Conservation (phyloP, 495 filamentous ascomycete species). For the Viridothelium virens region DNA sequence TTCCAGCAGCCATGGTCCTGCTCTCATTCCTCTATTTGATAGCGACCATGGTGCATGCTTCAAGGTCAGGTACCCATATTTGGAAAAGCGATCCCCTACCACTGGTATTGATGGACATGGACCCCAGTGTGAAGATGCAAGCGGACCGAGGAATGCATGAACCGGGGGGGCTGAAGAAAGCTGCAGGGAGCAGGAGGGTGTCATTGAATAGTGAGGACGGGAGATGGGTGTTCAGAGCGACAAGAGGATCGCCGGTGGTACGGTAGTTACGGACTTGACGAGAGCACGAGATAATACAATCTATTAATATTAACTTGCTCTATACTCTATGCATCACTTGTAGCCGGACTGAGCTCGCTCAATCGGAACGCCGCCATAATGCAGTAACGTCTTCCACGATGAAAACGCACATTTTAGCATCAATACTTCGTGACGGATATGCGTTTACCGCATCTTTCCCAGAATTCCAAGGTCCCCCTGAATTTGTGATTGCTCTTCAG, state of each 20-base stretch:
- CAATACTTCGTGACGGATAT: no score
- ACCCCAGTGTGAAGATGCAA: conserved; percentile 5
- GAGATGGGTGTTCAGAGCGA: conserved; percentile 1
- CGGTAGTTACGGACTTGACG: background rate
- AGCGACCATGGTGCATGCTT: background rate
- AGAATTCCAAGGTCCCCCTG: no score
- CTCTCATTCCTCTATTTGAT: background rate
- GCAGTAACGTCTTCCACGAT: no score
- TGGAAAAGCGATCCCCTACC: conserved; percentile 6
- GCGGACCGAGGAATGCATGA: background rate
- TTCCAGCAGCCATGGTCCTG: background rate
- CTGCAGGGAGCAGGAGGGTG: background rate
- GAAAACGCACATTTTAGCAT: no score
- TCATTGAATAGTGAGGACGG: conserved; percentile 4
- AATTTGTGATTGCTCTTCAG: no score
- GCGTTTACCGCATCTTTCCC: no score
- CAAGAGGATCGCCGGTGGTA: background rate
- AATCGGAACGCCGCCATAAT: no score
- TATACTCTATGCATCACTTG: no score
- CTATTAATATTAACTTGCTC: no score
- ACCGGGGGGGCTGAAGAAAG: background rate
- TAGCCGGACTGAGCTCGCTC: no score
- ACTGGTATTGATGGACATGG: background rate
- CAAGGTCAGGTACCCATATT: background rate
- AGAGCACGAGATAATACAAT: no score